Conservation (phyloP, 257 asterid species). For the Solanum neorickii region DNA sequence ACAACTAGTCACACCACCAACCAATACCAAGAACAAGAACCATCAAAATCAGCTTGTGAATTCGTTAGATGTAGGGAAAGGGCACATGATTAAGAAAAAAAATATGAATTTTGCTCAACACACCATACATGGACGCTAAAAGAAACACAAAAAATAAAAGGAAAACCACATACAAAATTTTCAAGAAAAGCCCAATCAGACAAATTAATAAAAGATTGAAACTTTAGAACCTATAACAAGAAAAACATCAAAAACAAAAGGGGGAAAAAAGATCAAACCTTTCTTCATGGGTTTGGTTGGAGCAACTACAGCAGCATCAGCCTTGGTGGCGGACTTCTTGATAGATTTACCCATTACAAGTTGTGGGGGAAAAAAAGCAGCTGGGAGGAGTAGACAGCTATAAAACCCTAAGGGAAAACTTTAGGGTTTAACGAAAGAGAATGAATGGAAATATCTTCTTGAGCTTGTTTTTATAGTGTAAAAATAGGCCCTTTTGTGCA, state of each 20-base stretch:
- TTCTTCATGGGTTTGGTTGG: slow-evolving; percentile 43
- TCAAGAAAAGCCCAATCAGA: neutral
- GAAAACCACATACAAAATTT: neutral
- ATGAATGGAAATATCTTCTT: neutral
- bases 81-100: neutral
- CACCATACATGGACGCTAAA: neutral
- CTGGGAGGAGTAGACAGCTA: neutral
- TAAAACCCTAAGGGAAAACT: slow-evolving; percentile 8
- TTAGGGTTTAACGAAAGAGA: slow-evolving; percentile 10
- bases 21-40: neutral
- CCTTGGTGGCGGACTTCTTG: slow-evolving; percentile 23
- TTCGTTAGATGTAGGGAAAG: neutral
- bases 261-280: slow-evolving; percentile 13
- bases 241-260: neutral
- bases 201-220: neutral
- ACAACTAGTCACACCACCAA: neutral
- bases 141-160: neutral
- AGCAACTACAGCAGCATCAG: slow-evolving; percentile 16
- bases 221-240: neutral
- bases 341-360: slow-evolving; percentile 22
- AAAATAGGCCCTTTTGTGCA: neutral
- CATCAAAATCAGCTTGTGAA: neutral
- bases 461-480: neutral
- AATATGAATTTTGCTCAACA: neutral
- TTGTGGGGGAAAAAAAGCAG: neutral